Evolutionary conservation across 2,329 filamentous ascomycete species (phyloP).

Genomic region (Colletotrichum camelliae): DNA sequence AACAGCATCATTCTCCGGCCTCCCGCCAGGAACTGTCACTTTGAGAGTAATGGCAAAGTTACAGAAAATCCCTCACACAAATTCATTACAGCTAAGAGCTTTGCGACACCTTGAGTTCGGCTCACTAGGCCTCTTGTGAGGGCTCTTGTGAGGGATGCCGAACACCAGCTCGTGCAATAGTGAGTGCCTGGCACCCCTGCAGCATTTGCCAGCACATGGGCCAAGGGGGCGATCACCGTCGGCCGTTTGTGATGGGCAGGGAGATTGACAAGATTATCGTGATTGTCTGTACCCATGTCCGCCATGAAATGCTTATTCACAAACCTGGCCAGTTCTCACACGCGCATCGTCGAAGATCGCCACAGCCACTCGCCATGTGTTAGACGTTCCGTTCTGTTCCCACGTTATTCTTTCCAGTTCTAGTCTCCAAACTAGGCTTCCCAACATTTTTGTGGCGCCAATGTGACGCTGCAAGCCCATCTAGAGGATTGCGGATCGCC

Average conservation of each 20-base stretch:
- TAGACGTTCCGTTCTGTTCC: not conserved
- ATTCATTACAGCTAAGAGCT: not conserved
- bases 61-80: not conserved
- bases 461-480: not conserved
- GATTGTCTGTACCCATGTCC: not conserved
- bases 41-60: not conserved
- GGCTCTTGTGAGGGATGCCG: not conserved
- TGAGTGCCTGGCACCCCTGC: not conserved
- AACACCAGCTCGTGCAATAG: not conserved
- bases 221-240: not conserved
- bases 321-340: not conserved
- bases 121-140: not conserved
- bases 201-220: not conserved
- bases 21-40: not conserved
- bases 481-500: not conserved
- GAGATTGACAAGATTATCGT: not conserved
- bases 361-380: not conserved
- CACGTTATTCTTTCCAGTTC: not conserved
- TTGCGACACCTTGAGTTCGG: not conserved
- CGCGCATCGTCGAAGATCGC: conserved; percentile 2
- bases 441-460: not conserved
- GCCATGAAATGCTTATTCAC: not conserved
- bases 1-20: not conserved
- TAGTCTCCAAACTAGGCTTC: not conserved
- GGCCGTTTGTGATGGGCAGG: not conserved